Evolutionary conservation across 164 flowering plant genomes (phyloP), one percentile per base, ranked within the genome.

Genomic region (Dillenia turbinata): DNA sequence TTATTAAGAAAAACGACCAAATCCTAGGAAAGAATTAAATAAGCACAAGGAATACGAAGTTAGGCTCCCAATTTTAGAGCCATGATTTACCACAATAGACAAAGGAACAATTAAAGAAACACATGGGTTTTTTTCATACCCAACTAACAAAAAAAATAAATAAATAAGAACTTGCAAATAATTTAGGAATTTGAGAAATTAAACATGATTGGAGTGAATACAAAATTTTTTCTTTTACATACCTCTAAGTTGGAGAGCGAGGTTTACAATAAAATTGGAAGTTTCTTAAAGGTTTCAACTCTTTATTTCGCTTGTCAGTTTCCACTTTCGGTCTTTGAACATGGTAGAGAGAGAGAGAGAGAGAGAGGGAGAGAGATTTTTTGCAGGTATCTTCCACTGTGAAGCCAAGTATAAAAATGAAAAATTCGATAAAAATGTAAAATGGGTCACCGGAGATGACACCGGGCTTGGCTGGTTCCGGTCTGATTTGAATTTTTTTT

Each of bases 371-470:
- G 17, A 57, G 10, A 2, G 8, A 40, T 71, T 66, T 69, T 73
- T 69, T 75, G 40, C 4, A 72, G 15, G 76, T 61, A 66, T 71
- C 63, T 59, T 59, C 75, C 61, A 64, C 63, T 62, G 57, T 24
- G 33, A 26, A 5, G 44, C 71, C 68, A 68, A 44, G 47, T 44
- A 72, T 61, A 56, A 15, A 17, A 16, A 44, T 5, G n/a, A 56
- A 14, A 44, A 56, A n/a, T 52, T 14, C 2, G 33, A 26, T 3
- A 26, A 26, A 26, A 26, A 26, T 26, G 33, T 26, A 2, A 26
- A 26, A 26, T 26, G 2, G 33, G 33, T 2, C 33, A 26, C 33
- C 33, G 2, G 2, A 26, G 33, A 26, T 26, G 33, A 3, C 33
- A 5, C 5, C 33, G 33, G 33, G 33, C n/a, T n/a, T n/a, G n/a